These are phyloP conservation scores for Elsinoe ampelina DNA, from an alignment of 2,329 filamentous ascomycete species.

Conservation along the genomic window DNA sequence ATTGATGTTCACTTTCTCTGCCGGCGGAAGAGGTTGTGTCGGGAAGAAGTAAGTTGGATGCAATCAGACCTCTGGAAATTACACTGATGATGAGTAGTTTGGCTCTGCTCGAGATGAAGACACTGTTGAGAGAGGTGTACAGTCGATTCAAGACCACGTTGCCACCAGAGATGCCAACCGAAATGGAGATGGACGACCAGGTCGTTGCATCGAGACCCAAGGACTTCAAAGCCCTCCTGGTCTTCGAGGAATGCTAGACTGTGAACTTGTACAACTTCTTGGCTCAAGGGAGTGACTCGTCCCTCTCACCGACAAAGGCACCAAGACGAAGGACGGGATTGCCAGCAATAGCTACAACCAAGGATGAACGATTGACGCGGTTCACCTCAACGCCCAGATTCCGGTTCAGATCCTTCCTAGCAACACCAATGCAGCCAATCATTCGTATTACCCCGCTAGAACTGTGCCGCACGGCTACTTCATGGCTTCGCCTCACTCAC, in stretches of 20 bases:
- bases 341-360: no score
- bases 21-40: constrained; percentile 15
- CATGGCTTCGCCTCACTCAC: no score
- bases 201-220: constrained; percentile 15
- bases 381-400: no score
- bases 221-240: constrained; percentile 13
- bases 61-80: background rate
- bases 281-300: no score
- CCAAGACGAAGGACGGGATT: no score
- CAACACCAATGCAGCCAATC: no score
- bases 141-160: constrained; percentile 6
- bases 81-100: background rate
- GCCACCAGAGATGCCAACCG: constrained; percentile 8
- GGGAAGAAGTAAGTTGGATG: constrained; percentile 12
- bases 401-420: no score
- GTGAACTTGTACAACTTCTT: background rate
- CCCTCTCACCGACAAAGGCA: no score
- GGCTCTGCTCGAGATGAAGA: constrained; percentile 18
- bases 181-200: constrained; percentile 16
- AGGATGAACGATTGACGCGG: no score
- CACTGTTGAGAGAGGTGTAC: constrained; percentile 15
- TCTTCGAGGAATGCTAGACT: constrained; percentile 8
- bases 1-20: constrained; percentile 17
- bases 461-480: no score
- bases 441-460: no score